Conservation (phyloP, 2,329 filamentous ascomycete species). For the Davidsoniella neocaledoniae region DNA sequence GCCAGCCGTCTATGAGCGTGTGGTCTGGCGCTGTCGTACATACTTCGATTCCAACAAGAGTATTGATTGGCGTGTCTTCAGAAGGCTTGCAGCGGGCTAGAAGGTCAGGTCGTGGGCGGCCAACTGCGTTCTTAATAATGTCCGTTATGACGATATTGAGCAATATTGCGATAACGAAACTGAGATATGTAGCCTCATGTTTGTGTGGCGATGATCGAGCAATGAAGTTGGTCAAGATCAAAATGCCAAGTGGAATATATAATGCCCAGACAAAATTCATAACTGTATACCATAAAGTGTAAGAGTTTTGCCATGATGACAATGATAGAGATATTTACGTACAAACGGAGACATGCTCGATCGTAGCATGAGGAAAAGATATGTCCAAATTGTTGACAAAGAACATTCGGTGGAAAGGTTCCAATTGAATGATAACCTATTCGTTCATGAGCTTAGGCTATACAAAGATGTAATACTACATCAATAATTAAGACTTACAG, state of each 20-base stretch:
- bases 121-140: slow-evolving; percentile 75
- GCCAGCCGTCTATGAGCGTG: slow-evolving; percentile 64
- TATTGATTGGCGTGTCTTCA: slow-evolving; percentile 27
- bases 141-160: slow-evolving; percentile 76
- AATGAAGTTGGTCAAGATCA: slow-evolving; percentile 48
- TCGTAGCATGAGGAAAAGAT: slow-evolving; percentile 68
- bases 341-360: slow-evolving; percentile 71
- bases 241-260: slow-evolving; percentile 48
- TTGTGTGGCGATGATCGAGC: slow-evolving; percentile 54
- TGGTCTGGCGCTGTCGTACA: slow-evolving; percentile 58
- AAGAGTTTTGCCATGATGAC: not conserved
- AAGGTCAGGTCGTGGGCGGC: slow-evolving; percentile 48
- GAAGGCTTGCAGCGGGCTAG: slow-evolving; percentile 64
- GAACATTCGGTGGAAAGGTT: slow-evolving; percentile 92
- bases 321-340: slow-evolving; percentile 22
- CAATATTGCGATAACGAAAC: slow-evolving; percentile 59
- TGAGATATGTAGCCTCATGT: slow-evolving; percentile 69
- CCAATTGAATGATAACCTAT: slow-evolving; percentile 38
- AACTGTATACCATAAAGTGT: slow-evolving; percentile 21
- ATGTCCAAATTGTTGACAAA: slow-evolving; percentile 70
- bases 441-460: not conserved
- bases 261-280: slow-evolving; percentile 70
- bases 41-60: slow-evolving; percentile 46
- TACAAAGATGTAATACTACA: not conserved
- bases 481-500: slow-evolving; percentile 26